Evolutionary conservation across 371 early-diverging fungal genomes (phyloP).

Genomic region (Paraphysoderma sedebokerense): DNA sequence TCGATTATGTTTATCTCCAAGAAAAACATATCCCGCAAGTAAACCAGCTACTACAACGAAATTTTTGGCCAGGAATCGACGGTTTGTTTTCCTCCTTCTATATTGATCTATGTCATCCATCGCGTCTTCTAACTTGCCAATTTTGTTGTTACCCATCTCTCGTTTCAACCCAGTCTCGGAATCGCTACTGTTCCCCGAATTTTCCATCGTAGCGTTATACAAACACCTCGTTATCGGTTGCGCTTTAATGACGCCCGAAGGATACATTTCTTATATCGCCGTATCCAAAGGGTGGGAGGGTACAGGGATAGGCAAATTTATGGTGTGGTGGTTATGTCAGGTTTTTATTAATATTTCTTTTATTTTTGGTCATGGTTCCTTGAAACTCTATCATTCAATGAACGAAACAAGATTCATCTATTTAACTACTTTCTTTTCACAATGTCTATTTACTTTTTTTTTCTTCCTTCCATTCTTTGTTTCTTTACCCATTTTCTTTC

Average conservation of each 20-base stretch:
- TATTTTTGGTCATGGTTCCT: neutral
- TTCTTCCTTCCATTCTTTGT: too few species aligned
- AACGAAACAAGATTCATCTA: neutral
- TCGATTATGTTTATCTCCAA: conserved; percentile 70
- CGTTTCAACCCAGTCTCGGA: conserved; percentile 64
- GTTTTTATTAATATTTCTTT: neutral
- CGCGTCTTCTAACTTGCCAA: neutral
- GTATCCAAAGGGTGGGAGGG: conserved; percentile 74
- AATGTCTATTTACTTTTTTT: too few species aligned
- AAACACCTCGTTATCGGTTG: conserved; percentile 56
- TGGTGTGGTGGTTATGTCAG: neutral
- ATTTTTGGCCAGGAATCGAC: conserved; percentile 92
- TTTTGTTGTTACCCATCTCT: conserved; percentile 2
- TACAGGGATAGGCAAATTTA: conserved; percentile 46
- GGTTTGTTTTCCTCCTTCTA: conserved; percentile 15
- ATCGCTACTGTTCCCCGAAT: conserved; percentile 67
- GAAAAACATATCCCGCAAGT: conserved; percentile 51
- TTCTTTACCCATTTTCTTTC: too few species aligned
- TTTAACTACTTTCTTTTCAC: neutral
- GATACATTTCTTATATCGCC: conserved; percentile 78
- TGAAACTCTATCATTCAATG: neutral
- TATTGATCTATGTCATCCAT: conserved; percentile 1
- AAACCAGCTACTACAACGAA: conserved; percentile 48
- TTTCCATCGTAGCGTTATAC: conserved; percentile 69
- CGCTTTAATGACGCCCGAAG: conserved; percentile 85